These are phyloP conservation scores for Sugiyamaella neomexicana DNA, from an alignment of 1,139 yeast genomes.

Conservation along the genomic window DNA sequence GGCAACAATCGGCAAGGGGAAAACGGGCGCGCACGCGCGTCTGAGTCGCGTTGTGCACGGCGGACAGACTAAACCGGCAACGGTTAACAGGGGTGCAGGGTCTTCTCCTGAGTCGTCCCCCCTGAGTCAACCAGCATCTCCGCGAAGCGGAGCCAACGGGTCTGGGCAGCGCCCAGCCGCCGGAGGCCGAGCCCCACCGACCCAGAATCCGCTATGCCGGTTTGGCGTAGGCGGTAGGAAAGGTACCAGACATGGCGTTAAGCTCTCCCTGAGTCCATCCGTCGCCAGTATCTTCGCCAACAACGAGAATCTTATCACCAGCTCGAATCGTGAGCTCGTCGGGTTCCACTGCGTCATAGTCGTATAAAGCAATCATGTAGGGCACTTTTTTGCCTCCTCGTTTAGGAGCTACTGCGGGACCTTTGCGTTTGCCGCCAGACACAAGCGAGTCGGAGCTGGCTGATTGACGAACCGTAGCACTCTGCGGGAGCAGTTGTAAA, in stretches of 20 bases:
- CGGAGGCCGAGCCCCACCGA: constrained; percentile 6
- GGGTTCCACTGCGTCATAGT: constrained; percentile 76
- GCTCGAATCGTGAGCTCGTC: constrained; percentile 72
- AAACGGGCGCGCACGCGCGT: too few species aligned
- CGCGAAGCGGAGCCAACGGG: constrained; percentile 6
- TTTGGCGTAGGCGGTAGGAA: constrained; percentile 74
- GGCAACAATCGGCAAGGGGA: constrained; percentile 8
- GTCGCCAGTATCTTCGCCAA: constrained; percentile 75
- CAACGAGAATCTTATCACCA: constrained; percentile 74
- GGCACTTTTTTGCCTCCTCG: constrained; percentile 65
- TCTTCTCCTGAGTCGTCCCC: too few species aligned
- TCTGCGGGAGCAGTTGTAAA: constrained; percentile 48
- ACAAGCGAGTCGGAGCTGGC: constrained; percentile 23
- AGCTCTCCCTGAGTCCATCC: constrained; percentile 97
- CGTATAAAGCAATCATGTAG: constrained; percentile 74
- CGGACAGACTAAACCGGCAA: neutral
- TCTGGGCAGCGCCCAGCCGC: constrained; percentile 15
- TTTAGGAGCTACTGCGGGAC: constrained; percentile 83
- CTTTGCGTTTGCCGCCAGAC: constrained; percentile 45
- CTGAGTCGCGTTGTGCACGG: constrained; percentile 9
- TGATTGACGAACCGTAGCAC: constrained; percentile 17
- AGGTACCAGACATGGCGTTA: constrained; percentile 68
- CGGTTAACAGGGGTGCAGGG: neutral
- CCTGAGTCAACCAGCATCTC: neutral
- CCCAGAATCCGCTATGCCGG: constrained; percentile 1